Base-by-base conservation (phyloP, 2,329 filamentous ascomycete species). In the Colletotrichum eremochloae region DNA sequence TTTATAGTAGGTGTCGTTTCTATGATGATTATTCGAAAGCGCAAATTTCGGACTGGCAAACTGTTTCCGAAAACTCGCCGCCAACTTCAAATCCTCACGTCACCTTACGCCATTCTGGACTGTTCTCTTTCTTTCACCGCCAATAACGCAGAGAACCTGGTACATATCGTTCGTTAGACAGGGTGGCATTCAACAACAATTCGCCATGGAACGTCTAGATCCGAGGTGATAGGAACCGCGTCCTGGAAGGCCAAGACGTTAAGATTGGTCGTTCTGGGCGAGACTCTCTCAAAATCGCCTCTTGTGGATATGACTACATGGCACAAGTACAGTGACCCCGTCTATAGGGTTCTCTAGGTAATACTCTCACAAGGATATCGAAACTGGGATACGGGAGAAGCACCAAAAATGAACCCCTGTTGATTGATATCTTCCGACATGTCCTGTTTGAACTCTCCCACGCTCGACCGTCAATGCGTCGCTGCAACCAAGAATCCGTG, bases 391-490 rank as follows among this genome's bases (percentile, higher is more conserved):
- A 42, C 48, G 50, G 24, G 48, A 24, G 18, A 40, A 14, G 44
- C 18, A n/a, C 44, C 48, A 42, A 40, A 56, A 50, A 33, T 46
- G 42, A 44, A 36, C 18, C 53, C 58, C 15, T 42, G 38, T 38
- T 55, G 29, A 40, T 48, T 67, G 55, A 61, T 12, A 57, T 60
- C 55, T 57, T 73, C 71, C n/a, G 71, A 73, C 71, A 57, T 31
- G 36, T 67, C 66, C 62, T 52, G 71, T 73, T 71, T 73, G 56
- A 66, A 40, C 29, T 58, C 33, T 8, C 50, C 71, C 62, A 71
- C 52, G 53, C 62, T 61, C 62, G 57, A 33, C 57, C 48, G 68
- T 71, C 71, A 73, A 67, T 40, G 71, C 71, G 67, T 57, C 61
- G 55, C 44, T 14, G 56, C 38, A 67, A 71, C 68, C 67, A 57